These are phyloP conservation scores for Eucalyptus curtisii DNA, from an alignment of 345 rosid genomes.

Conservation along the genomic window DNA sequence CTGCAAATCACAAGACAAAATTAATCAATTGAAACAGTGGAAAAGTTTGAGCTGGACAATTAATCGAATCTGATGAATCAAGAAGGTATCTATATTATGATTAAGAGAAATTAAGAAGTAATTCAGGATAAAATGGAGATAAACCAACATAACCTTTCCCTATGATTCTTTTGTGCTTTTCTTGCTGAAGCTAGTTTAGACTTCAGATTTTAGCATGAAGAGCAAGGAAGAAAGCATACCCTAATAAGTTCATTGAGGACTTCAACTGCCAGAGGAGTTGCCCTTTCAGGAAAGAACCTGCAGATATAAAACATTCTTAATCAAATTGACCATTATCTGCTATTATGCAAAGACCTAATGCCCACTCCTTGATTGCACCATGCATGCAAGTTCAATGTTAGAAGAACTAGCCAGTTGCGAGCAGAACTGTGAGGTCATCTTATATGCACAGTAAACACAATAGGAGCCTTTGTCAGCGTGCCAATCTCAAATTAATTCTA, in stretches of 20 bases:
- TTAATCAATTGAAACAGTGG: neutral
- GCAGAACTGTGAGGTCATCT: neutral
- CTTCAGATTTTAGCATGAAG: neutral
- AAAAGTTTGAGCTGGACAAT: neutral
- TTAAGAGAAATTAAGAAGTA: neutral
- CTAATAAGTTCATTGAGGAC: conserved; percentile 50
- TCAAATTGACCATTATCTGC: neutral
- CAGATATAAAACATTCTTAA: conserved; percentile 3
- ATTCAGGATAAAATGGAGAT: neutral
- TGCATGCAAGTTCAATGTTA: neutral
- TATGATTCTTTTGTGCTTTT: neutral
- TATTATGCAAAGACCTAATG: neutral
- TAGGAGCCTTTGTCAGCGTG: neutral
- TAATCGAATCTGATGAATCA: neutral
- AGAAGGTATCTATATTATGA: neutral
- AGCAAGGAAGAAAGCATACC: conserved; percentile 20
- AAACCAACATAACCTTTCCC: neutral
- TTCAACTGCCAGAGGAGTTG: conserved; percentile 47
- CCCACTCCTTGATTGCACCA: neutral
- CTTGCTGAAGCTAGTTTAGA: neutral
- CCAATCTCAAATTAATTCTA: neutral
- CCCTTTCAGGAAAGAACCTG: conserved; percentile 89
- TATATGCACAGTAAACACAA: neutral
- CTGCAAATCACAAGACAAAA: conserved; percentile 12
- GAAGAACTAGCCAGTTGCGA: neutral